A percentile compares a stretch with the other conserved stretches of the same genome.
These are phyloP conservation scores for Hymenotorrendiella dingleyae DNA, from an alignment of 2,329 filamentous ascomycete species.

Conservation along the genomic window DNA sequence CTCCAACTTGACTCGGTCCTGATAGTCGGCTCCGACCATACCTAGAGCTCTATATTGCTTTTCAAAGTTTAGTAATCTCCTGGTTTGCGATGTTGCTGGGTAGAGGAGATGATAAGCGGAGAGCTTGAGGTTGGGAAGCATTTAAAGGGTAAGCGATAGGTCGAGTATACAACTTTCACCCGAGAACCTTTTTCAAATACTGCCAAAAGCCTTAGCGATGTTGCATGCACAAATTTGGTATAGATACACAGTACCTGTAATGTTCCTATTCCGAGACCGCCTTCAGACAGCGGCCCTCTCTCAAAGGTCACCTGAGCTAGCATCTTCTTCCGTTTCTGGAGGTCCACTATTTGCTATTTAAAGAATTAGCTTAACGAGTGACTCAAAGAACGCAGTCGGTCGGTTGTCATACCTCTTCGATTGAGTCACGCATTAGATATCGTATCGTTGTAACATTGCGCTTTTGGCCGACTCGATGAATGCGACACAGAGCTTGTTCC, in stretches of 20 bases:
- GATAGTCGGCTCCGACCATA: too few species aligned
- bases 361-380: background rate
- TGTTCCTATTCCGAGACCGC: constrained; percentile 2
- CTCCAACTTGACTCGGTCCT: too few species aligned
- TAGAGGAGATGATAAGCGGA: too few species aligned
- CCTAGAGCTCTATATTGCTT: too few species aligned
- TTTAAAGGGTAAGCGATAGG: too few species aligned
- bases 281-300: constrained; percentile 1
- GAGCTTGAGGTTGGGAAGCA: too few species aligned
- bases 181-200: background rate
- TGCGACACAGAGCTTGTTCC: constrained; percentile 25
- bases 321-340: constrained; percentile 11
- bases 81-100: too few species aligned
- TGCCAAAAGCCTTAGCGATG: background rate
- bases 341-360: constrained; percentile 8
- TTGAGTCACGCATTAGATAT: constrained; percentile 25
- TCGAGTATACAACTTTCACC: too few species aligned
- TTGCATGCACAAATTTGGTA: background rate
- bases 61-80: too few species aligned
- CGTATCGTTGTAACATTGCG: constrained; percentile 21
- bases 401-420: constrained; percentile 19
- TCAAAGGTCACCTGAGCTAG: constrained; percentile 8
- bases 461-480: constrained; percentile 23
- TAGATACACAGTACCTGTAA: background rate
- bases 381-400: too few species aligned